A percentile compares a stretch with the other conserved stretches of the same genome.
phyloP scores from a whole-genome alignment of 2,329 filamentous ascomycete species.

The Didymella lethalis region DNA sequence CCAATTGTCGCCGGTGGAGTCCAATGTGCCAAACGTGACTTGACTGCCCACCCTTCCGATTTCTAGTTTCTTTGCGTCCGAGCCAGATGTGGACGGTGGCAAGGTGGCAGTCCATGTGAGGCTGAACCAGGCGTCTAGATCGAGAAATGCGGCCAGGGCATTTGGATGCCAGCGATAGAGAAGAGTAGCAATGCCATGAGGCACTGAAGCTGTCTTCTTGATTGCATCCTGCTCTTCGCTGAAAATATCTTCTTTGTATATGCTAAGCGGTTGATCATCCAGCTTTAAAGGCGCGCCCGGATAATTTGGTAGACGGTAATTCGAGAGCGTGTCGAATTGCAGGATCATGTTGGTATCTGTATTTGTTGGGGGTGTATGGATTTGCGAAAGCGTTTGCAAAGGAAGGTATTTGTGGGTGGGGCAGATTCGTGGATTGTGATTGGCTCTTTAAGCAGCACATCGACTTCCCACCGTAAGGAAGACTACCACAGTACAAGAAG shows the following conservation, averaged over 20 bases:
- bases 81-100: constrained; percentile 3
- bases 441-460: not conserved
- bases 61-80: constrained; percentile 27
- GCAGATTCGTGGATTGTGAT: not conserved
- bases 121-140: constrained; percentile 38
- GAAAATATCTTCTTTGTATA: constrained; percentile 15
- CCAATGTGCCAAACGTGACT: constrained; percentile 34
- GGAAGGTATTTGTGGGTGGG: constrained; percentile 12
- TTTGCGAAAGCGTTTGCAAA: not conserved
- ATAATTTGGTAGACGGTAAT: constrained; percentile 9
- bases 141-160: constrained; percentile 29
- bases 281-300: constrained; percentile 1
- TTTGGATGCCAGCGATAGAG: constrained; percentile 33
- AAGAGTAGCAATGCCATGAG: constrained; percentile 27
- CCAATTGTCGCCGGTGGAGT: constrained; percentile 30
- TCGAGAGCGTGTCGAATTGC: constrained; percentile 2
- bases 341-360: constrained; percentile 6
- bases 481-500: too few relatives aligned
- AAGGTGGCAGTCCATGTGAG: constrained; percentile 31
- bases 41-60: constrained; percentile 35
- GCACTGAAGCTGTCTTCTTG: constrained; percentile 6
- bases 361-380: not conserved
- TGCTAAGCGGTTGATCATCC: constrained; percentile 10
- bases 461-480: too few relatives aligned
- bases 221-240: constrained; percentile 1